Evolutionary conservation across 1,139 yeast genomes (phyloP), one percentile per base, ranked within the genome.

Genomic region (Spencermartinsiella ligniputridi): DNA sequence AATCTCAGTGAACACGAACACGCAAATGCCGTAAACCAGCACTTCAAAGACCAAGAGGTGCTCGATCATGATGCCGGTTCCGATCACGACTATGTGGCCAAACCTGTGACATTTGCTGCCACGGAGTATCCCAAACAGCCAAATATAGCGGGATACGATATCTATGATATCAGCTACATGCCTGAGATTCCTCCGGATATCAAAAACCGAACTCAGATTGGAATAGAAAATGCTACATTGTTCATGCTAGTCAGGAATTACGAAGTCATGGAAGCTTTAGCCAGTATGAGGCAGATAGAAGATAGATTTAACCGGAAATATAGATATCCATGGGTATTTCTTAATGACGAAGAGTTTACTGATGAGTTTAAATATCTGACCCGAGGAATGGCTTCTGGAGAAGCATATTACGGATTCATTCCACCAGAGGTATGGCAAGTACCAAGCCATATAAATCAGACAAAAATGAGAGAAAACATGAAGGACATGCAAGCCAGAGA

Each of bases 331-430:
- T 90, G 96, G 96, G 83, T 88, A 1, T 89, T 90, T 56, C 62
- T 90, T 41, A 90, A 90, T 59, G 95, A 90, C 58, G 87, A 78
- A 33, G 83, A 83, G 2, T 90, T 90, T 61, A 76, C 79, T 4
- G 77, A 74, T 1, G 79, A 79, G 37, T 88, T 90, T 62, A 83
- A 63, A 48, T 32, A 44, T 34, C 45, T 77, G 53, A 89, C 97
- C 0, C 70, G 83, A 1, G 74, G 86, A 22, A 85, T 90, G 95
- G 95, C 90, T 0, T 82, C 90, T 48, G 94, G 96, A 0, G 64
- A 75, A 40, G 79, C 90, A 0, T 78, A 80, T 52, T 89, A 85
- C 64, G 96, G 95, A 0, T 55, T 71, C 36, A 76, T 89, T 3
- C 84, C 85, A 0, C 45, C 58, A 20, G 62, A 75, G 32, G 80